Conservation (phyloP, 257 asterid genomes). For the Solanum ahanhuiri region DNA sequence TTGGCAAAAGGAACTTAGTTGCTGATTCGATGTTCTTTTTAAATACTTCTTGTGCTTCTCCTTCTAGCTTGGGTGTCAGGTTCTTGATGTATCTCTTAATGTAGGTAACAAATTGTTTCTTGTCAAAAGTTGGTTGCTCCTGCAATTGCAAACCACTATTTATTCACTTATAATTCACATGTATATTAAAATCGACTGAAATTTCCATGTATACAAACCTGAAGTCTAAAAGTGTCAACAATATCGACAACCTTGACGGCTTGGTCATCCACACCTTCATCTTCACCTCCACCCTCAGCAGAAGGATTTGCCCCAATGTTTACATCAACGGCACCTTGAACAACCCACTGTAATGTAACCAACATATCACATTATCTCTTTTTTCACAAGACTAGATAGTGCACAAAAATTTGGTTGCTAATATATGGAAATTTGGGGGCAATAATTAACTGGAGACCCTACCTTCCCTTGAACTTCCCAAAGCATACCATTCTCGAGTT, state of each 20-base stretch:
- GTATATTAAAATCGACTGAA: too few relatives aligned
- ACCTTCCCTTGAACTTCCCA: conserved; percentile 97
- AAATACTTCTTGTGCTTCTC: conserved; percentile 39
- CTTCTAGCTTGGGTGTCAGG: conserved; percentile 57
- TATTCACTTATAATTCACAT: too few relatives aligned
- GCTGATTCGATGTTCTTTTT: conserved; percentile 72
- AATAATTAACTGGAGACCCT: neutral
- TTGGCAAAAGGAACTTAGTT: conserved; percentile 53
- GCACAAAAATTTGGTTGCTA: too few relatives aligned
- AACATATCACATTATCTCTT: too few relatives aligned
- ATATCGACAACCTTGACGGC: conserved; percentile 69
- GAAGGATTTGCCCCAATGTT: conserved; percentile 93
- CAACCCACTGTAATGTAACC: conserved; percentile 38
- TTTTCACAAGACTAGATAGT: too few relatives aligned
- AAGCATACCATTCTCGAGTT: conserved; percentile 53
- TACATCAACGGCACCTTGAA: conserved; percentile 46
- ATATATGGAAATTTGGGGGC: neutral
- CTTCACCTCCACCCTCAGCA: conserved; percentile 72
- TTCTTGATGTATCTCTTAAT: conserved; percentile 65
- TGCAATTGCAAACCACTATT: too few relatives aligned
- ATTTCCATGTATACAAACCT: too few relatives aligned
- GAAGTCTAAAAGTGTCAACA: conserved; percentile 84
- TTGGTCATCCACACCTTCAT: conserved; percentile 74
- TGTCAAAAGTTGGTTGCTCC: conserved; percentile 88
- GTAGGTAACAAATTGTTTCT: conserved; percentile 53